A percentile compares a stretch with the other conserved stretches of the same genome.
Conservation (phyloP, 805 yeast genomes). For the Saturnispora diversa region DNA sequence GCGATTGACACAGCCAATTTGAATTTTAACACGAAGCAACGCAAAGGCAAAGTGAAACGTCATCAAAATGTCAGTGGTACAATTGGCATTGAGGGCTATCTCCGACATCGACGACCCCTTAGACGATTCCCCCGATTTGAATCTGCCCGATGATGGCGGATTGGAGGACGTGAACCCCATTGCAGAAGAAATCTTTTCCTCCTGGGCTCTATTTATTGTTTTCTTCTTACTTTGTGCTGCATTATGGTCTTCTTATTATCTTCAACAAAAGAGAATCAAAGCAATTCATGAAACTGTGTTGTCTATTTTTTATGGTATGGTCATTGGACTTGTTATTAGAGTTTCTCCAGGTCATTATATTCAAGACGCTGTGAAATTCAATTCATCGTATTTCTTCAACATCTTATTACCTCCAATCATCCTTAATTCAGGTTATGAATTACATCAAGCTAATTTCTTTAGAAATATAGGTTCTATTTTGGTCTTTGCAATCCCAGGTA, state of each 20-base stretch:
- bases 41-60: too few relatives aligned
- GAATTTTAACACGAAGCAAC: too few relatives aligned
- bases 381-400: constrained; percentile 89
- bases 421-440: constrained; percentile 90
- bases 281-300: constrained; percentile 97
- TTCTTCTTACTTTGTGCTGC: constrained; percentile 76
- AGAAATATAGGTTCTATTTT: constrained; percentile 84
- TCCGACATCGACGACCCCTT: constrained; percentile 24
- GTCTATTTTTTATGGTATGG: constrained; percentile 94
- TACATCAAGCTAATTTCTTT: constrained; percentile 93
- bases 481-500: constrained; percentile 95
- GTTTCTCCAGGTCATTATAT: constrained; percentile 93
- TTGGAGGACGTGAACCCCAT: constrained; percentile 69
- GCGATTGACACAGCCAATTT: too few relatives aligned
- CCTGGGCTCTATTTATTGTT: constrained; percentile 94
- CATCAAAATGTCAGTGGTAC: constrained; percentile 5
- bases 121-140: constrained; percentile 34
- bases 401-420: constrained; percentile 93
- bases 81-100: constrained; percentile 7
- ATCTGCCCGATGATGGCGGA: constrained; percentile 42
- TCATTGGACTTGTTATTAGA: constrained; percentile 85
- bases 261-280: constrained; percentile 84
- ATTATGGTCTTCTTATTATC: constrained; percentile 88
- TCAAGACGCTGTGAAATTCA: constrained; percentile 94
- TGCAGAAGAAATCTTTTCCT: constrained; percentile 89